These are phyloP conservation scores for Pseudocercospora vitis DNA, from an alignment of 2,329 filamentous ascomycete genomes.

Conservation along the genomic window DNA sequence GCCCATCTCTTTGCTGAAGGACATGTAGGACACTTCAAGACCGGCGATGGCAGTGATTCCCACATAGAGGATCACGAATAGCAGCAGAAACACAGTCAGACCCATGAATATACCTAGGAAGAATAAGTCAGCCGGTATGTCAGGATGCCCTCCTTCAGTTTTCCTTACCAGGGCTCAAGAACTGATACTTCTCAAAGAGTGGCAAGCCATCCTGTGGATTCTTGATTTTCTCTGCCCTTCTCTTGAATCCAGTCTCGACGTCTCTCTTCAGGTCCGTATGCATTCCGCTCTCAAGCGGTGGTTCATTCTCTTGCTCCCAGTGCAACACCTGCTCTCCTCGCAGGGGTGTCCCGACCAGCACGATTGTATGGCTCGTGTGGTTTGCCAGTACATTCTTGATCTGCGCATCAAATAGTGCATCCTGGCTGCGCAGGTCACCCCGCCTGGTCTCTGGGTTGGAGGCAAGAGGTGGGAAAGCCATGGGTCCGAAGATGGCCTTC, in stretches of 20 bases:
- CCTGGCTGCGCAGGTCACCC: conserved; percentile 15
- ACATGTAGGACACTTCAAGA: conserved; percentile 85
- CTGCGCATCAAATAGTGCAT: conserved; percentile 24
- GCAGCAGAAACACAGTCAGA: conserved; percentile 58
- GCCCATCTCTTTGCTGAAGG: conserved; percentile 95
- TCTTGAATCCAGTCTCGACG: conserved; percentile 45
- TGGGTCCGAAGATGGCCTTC: conserved; percentile 17
- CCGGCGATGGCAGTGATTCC: conserved; percentile 75
- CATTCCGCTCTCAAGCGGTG: conserved; percentile 56
- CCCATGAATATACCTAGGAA: conserved; percentile 81
- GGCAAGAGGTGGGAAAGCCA: conserved; percentile 13
- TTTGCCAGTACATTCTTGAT: conserved; percentile 18
- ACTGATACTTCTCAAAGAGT: conserved; percentile 91
- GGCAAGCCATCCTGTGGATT: conserved; percentile 46
- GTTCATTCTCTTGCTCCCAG: conserved; percentile 65
- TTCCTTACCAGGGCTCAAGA: conserved; percentile 77
- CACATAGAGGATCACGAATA: conserved; percentile 71
- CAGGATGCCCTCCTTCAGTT: no score
- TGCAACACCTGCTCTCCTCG: conserved; percentile 32
- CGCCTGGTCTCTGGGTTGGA: conserved; percentile 7
- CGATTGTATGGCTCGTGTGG: conserved; percentile 22
- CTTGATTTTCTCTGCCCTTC: conserved; percentile 18
- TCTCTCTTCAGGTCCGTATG: conserved; percentile 76
- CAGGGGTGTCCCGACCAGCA: conserved; percentile 17
- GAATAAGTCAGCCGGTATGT: conserved; percentile 1